These are phyloP conservation scores for Leishmania tropica DNA, from an alignment of 208 protist genomes.

Conservation along the genomic window DNA sequence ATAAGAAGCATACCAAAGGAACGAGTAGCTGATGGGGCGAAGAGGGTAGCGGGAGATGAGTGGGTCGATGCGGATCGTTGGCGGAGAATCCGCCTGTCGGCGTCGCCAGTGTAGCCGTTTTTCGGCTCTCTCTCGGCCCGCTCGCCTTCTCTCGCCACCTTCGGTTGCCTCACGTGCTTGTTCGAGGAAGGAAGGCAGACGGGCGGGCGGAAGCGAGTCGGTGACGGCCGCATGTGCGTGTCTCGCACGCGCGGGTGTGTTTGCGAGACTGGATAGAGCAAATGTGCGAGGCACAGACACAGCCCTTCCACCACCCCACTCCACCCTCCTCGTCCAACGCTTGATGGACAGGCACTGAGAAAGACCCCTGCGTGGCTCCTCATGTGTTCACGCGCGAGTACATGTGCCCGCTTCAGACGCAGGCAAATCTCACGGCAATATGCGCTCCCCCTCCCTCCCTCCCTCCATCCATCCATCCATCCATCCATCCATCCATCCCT, in stretches of 20 bases:
- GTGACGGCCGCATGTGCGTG: no score
- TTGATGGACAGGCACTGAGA: no score
- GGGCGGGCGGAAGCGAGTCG: not conserved
- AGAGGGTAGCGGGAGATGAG: not conserved
- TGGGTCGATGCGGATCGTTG: not conserved
- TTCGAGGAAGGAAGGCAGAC: not conserved
- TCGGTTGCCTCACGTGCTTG: not conserved
- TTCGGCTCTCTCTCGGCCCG: not conserved
- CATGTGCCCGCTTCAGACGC: not conserved
- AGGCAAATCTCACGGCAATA: not conserved
- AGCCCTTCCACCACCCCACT: no score
- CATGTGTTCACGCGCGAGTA: constrained; percentile 13
- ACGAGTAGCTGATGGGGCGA: not conserved
- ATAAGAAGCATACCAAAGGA: not conserved
- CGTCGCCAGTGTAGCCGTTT: not conserved
- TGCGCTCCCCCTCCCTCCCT: no score
- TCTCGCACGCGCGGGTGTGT: no score
- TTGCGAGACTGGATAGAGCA: no score
- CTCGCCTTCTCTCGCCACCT: not conserved
- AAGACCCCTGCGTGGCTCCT: not conserved
- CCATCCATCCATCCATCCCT: no score
- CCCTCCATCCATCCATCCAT: no score
- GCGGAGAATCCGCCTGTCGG: not conserved
- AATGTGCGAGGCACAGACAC: no score
- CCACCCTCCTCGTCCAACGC: not conserved